A percentile compares a stretch with the other conserved stretches of the same genome.
These are phyloP conservation scores for Zymoseptoria tritici DNA, from an alignment of 2,329 filamentous ascomycete species.

Conservation along the genomic window DNA sequence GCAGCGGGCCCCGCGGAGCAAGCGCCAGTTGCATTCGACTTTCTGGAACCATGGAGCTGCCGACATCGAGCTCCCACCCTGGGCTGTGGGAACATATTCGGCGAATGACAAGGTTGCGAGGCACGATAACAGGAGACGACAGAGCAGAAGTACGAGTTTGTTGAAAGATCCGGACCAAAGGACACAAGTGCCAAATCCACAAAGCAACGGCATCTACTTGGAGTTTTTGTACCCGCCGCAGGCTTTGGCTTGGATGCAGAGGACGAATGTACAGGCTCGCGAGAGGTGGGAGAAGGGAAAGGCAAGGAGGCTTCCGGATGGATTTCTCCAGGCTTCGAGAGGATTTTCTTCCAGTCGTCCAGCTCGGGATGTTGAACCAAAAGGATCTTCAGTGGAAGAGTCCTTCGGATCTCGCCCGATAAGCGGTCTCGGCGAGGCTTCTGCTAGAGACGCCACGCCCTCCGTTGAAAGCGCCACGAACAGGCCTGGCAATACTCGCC, in stretches of 20 bases:
- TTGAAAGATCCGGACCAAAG: neutral
- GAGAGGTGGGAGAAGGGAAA: slow-evolving; percentile 26
- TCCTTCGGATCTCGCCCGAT: neutral
- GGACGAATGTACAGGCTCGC: slow-evolving; percentile 10
- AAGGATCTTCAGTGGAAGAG: neutral
- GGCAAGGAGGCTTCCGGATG: slow-evolving; percentile 17
- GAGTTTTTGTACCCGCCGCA: slow-evolving; percentile 44
- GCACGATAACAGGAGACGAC: neutral
- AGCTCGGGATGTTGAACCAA: neutral
- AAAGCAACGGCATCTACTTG: slow-evolving; percentile 27
- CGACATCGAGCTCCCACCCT: slow-evolving; percentile 36
- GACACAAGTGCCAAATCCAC: neutral
- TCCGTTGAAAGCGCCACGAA: neutral
- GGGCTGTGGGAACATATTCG: neutral
- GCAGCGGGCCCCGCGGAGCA: slow-evolving; percentile 33
- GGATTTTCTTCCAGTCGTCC: slow-evolving; percentile 20
- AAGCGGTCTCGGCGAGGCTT: neutral
- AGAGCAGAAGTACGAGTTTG: neutral
- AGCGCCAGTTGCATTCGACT: slow-evolving; percentile 46
- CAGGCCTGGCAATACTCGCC: neutral
- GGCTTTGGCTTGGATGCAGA: slow-evolving; percentile 33
- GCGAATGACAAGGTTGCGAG: neutral
- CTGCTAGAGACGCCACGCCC: neutral
- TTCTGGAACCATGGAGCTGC: slow-evolving; percentile 51
- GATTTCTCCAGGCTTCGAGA: slow-evolving; percentile 22